A percentile compares a stretch with the other conserved stretches of the same genome.
phyloP scores from a whole-genome alignment of 371 early-diverging fungal species.

The Syncephalis plumigaleata region DNA sequence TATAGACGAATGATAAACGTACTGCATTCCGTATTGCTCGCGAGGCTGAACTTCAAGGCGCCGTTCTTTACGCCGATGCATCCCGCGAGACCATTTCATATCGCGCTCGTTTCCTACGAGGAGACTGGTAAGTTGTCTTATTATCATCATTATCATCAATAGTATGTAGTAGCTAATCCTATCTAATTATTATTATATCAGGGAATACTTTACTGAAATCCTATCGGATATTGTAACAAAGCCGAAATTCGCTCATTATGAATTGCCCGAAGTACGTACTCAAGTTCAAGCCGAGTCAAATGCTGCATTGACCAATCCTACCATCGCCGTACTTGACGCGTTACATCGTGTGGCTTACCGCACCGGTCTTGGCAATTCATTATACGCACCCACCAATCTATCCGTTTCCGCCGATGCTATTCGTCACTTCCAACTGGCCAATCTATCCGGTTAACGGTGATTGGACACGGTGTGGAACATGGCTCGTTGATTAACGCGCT shows the following conservation, averaged over 20 bases:
- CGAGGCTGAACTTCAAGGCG: constrained; percentile 88
- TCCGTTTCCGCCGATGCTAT: constrained; percentile 40
- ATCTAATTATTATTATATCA: constrained; percentile 13
- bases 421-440: constrained; percentile 47
- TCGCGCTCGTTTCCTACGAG: constrained; percentile 77
- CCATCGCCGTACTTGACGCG: constrained; percentile 50
- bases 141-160: background rate
- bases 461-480: constrained; percentile 72
- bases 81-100: constrained; percentile 71
- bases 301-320: constrained; percentile 44
- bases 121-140: constrained; percentile 59
- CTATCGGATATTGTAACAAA: constrained; percentile 60
- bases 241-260: constrained; percentile 71
- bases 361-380: constrained; percentile 84
- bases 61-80: constrained; percentile 57
- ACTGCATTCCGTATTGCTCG: constrained; percentile 77
- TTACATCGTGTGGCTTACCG: constrained; percentile 88
- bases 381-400: constrained; percentile 51
- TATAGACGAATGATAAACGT: constrained; percentile 59
- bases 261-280: constrained; percentile 57
- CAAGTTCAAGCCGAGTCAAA: constrained; percentile 49
- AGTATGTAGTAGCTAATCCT: background rate
- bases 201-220: constrained; percentile 74
- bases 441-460: constrained; percentile 65
- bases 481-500: constrained; percentile 28